These are phyloP conservation scores for Trichoderma atroviride DNA, from an alignment of 2,329 filamentous ascomycete species.

Conservation along the genomic window DNA sequence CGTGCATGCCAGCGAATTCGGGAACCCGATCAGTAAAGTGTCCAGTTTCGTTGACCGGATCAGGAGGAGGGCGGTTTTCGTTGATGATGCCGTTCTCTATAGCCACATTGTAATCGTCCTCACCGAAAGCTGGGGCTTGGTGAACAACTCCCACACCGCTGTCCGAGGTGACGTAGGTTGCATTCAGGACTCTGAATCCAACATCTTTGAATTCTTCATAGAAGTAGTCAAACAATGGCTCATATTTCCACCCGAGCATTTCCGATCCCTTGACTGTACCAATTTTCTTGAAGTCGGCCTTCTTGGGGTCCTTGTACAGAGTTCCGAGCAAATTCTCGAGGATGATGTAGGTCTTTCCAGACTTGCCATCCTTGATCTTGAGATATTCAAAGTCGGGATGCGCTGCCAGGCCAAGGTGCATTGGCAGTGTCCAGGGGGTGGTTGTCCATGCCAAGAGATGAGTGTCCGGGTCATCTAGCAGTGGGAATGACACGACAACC, in stretches of 20 bases:
- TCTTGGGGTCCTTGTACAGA: constrained; percentile 93
- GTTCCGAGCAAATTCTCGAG: constrained; percentile 79
- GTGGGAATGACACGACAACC: constrained; percentile 83
- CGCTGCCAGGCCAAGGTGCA: constrained; percentile 74
- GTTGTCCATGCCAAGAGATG: constrained; percentile 86
- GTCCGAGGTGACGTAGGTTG: constrained; percentile 83
- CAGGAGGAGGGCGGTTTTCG: constrained; percentile 77
- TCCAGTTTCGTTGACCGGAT: constrained; percentile 84
- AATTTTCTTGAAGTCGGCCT: constrained; percentile 86
- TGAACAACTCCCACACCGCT: constrained; percentile 94
- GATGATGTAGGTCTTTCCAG: constrained; percentile 81
- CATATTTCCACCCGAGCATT: constrained; percentile 86
- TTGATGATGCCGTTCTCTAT: constrained; percentile 75
- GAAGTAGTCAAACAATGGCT: constrained; percentile 88
- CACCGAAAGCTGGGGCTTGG: constrained; percentile 89
- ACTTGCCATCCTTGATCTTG: constrained; percentile 81
- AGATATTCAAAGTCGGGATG: constrained; percentile 85
- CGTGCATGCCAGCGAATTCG: constrained; percentile 84
- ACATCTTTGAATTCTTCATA: constrained; percentile 84
- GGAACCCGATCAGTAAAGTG: constrained; percentile 75
- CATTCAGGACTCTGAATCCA: constrained; percentile 81
- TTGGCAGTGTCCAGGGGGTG: constrained; percentile 83
- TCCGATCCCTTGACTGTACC: constrained; percentile 79
- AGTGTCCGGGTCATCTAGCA: constrained; percentile 75
- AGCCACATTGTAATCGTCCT: constrained; percentile 91